Percentiles rank a stretch among this genome's conserved stretches.
These are phyloP conservation scores for Naganishia onofrii DNA, from an alignment of 768 basidiomycete species.

Conservation along the genomic window DNA sequence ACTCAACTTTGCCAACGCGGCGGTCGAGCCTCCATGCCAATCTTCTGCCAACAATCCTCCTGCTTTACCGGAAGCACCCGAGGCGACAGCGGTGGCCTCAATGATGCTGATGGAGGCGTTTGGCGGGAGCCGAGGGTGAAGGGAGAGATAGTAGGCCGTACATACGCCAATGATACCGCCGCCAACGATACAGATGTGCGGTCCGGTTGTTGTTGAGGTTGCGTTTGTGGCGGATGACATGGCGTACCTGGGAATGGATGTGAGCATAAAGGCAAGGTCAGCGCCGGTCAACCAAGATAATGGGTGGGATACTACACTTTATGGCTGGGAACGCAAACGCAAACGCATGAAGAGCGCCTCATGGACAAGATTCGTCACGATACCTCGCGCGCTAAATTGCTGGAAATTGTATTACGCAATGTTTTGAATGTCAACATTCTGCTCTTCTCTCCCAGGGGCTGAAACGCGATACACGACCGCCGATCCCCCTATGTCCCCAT, in stretches of 20 bases:
- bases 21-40: slow-evolving; percentile 63
- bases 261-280: background rate
- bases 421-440: background rate
- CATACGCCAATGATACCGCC: slow-evolving; percentile 84
- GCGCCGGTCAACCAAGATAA: background rate
- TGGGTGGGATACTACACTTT: background rate
- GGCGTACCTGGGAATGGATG: background rate
- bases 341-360: too few species aligned
- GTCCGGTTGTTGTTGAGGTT: slow-evolving; percentile 10
- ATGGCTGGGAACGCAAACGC: background rate
- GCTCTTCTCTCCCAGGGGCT: background rate
- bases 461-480: background rate
- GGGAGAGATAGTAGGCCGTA: slow-evolving; percentile 67
- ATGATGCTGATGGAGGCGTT: slow-evolving; percentile 61
- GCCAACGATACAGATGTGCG: slow-evolving; percentile 69
- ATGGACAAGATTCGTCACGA: too few species aligned
- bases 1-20: slow-evolving; percentile 32
- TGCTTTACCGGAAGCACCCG: slow-evolving; percentile 55
- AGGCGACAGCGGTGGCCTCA: slow-evolving; percentile 68
- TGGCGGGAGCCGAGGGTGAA: slow-evolving; percentile 43
- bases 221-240: slow-evolving; percentile 9
- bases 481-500: background rate
- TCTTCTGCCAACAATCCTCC: slow-evolving; percentile 65
- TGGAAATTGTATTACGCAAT: background rate
- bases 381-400: too few species aligned